phyloP scores from a whole-genome alignment of 148 eudicot genomes.

The Bassia scoparia region DNA sequence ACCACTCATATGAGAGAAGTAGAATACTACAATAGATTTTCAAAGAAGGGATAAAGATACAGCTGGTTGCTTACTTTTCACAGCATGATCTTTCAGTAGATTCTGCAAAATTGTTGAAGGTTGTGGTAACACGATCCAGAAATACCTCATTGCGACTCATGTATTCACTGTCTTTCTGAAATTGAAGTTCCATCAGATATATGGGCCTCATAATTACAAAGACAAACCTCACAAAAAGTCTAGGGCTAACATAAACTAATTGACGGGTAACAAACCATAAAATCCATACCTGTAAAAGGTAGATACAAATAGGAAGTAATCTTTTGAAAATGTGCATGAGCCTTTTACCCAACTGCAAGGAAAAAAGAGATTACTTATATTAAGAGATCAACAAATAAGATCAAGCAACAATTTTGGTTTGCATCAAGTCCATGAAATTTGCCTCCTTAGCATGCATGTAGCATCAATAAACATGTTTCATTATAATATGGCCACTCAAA shows the following conservation, averaged over 20 bases:
- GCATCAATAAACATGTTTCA: neutral
- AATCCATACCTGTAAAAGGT: conserved; percentile 73
- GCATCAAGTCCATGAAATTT: neutral
- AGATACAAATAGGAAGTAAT: conserved; percentile 84
- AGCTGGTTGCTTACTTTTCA: conserved; percentile 52
- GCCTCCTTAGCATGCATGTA: neutral
- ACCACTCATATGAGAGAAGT: neutral
- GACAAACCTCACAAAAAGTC: neutral
- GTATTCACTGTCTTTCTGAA: conserved; percentile 91
- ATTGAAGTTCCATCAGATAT: conserved; percentile 15
- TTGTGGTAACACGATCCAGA: conserved; percentile 63
- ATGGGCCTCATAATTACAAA: conserved; percentile 1
- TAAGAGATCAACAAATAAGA: neutral
- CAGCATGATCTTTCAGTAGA: conserved; percentile 78
- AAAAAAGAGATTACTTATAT: neutral
- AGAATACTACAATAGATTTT: neutral
- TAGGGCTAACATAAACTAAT: neutral
- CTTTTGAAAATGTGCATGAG: conserved; percentile 90
- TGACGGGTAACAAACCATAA: neutral
- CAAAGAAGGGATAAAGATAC: neutral
- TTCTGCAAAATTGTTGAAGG: conserved; percentile 92
- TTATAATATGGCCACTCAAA: neutral
- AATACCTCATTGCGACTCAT: conserved; percentile 86
- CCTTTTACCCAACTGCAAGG: conserved; percentile 73
- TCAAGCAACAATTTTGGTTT: neutral